A percentile compares a stretch with the other conserved stretches of the same genome.
These are phyloP conservation scores for Pseudogymnoascus sp. DNA, from an alignment of 2,329 filamentous ascomycete genomes.

Conservation along the genomic window DNA sequence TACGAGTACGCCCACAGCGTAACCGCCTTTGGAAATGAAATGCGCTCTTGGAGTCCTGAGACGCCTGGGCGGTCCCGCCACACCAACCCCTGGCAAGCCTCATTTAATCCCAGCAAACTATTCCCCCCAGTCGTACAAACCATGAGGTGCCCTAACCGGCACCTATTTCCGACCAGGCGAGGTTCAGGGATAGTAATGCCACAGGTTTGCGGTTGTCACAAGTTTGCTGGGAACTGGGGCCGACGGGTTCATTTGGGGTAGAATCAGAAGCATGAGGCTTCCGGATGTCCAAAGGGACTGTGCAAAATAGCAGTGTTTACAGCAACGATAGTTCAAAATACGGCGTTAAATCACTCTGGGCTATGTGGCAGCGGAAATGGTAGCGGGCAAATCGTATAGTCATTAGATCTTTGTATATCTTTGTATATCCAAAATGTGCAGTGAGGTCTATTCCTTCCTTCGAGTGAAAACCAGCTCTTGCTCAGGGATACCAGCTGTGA, in stretches of 20 bases:
- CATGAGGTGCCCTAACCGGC: background rate
- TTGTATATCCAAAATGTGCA: background rate
- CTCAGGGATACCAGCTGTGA: conserved; percentile 10
- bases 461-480: conserved; percentile 9
- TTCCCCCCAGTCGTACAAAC: background rate
- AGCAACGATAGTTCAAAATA: background rate
- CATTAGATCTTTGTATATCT: background rate
- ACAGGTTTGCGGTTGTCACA: background rate
- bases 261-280: background rate
- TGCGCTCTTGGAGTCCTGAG: background rate
- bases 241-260: background rate
- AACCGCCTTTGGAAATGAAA: background rate
- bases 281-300: too few relatives aligned
- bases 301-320: background rate
- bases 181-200: background rate
- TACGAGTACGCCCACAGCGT: background rate
- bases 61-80: background rate
- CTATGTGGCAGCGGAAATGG: background rate
- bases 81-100: background rate
- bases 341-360: background rate
- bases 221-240: background rate
- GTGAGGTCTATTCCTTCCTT: background rate
- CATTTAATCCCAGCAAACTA: background rate
- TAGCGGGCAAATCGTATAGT: background rate
- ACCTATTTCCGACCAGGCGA: background rate